A percentile compares a stretch with the other conserved stretches of the same genome.
Evolutionary conservation across 2,329 filamentous ascomycete genomes (phyloP).

Genomic region (Colletotrichum orbiculare): DNA sequence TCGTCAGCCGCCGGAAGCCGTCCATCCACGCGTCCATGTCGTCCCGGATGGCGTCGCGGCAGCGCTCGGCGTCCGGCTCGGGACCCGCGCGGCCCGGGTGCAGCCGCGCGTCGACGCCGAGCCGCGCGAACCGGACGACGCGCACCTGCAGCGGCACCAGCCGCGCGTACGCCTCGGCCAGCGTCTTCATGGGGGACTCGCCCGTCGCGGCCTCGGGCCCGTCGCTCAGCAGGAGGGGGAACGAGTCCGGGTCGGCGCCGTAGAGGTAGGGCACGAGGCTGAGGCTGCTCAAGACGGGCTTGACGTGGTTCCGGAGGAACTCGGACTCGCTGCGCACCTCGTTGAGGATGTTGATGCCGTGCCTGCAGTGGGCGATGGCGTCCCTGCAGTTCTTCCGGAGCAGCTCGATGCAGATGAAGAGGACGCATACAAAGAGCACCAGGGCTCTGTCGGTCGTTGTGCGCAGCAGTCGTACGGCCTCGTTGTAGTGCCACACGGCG

Average conservation of each 20-base stretch:
- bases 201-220: too few relatives aligned
- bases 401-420: conserved; percentile 38
- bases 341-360: conserved; percentile 31
- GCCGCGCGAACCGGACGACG: conserved; percentile 43
- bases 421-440: conserved; percentile 37
- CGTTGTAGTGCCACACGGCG: conserved; percentile 36
- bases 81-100: neutral
- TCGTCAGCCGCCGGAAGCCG: neutral
- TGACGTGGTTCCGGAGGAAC: conserved; percentile 12
- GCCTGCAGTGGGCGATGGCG: conserved; percentile 18
- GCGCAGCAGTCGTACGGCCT: conserved; percentile 34
- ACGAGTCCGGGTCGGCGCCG: neutral
- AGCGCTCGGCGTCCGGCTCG: conserved; percentile 6
- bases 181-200: neutral
- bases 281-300: conserved; percentile 1
- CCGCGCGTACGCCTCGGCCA: conserved; percentile 44
- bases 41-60: neutral
- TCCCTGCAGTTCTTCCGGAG: conserved; percentile 9
- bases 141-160: conserved; percentile 43
- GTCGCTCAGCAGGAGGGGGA: conserved; percentile 1
- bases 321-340: conserved; percentile 4
- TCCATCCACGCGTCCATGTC: conserved; percentile 16
- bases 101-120: conserved; percentile 38
- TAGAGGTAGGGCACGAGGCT: conserved; percentile 9
- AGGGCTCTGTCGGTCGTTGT: conserved; percentile 28